phyloP scores from a whole-genome alignment of 1,284 basidiomycete species.

The Coriolopsis trogii region DNA sequence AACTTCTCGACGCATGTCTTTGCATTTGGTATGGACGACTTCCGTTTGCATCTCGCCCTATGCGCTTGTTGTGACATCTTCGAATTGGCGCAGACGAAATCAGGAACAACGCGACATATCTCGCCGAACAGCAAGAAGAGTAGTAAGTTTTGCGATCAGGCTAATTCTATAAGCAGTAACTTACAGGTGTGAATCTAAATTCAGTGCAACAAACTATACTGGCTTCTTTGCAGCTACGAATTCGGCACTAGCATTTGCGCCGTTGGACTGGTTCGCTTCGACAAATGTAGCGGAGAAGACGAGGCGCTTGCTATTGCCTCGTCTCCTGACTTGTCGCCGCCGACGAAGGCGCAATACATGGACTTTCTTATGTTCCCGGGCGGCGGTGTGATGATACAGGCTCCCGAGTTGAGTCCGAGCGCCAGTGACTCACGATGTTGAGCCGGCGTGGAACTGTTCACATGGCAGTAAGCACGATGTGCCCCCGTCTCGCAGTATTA shows the following conservation, averaged over 20 bases:
- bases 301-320: background rate
- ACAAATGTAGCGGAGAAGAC: background rate
- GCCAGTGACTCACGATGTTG: no score
- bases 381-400: background rate
- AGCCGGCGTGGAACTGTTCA: no score
- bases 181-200: no score
- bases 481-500: no score
- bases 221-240: slow-evolving; percentile 3
- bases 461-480: no score
- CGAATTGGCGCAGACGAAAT: slow-evolving; percentile 8
- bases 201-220: slow-evolving; percentile 5
- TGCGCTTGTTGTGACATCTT: no score
- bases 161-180: background rate
- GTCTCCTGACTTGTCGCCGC: background rate
- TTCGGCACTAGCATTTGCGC: background rate
- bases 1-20: background rate
- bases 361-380: slow-evolving; percentile 12
- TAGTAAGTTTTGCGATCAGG: slow-evolving; percentile 3
- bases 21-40: slow-evolving; percentile 11
- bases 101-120: slow-evolving; percentile 12
- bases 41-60: no score
- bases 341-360: slow-evolving; percentile 6
- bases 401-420: background rate
- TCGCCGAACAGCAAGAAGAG: slow-evolving; percentile 1
- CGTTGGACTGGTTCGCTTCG: background rate